Base-by-base conservation (phyloP, 768 basidiomycete species). In the Termitomyces sp. region DNA sequence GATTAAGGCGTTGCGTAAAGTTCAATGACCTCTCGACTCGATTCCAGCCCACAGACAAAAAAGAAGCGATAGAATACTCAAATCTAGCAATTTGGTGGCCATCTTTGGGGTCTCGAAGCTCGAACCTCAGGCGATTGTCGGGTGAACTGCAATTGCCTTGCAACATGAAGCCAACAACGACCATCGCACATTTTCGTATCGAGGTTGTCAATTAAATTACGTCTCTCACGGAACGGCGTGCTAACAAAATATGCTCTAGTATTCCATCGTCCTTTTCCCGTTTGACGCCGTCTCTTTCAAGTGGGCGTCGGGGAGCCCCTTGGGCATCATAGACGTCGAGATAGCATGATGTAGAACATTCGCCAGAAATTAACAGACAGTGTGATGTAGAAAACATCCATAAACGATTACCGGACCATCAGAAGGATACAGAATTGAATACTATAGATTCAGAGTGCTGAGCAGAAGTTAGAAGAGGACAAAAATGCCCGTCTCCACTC, bases 121-220 rank as follows among this genome's bases (percentile, higher is more conserved):
- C 58, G 52, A 40, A 57, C 53, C 46, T 50, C 32, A 53, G 64
- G 22, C 60, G 59, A 46, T 46, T 76, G 39, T 65, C 66, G 51
- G 74, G 76, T 0, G 76, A 76, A 59, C 58, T 77, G 25, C 71
- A 73, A 35, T 62, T 78, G 18, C 63, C 62, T 43, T 56, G 56
- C 27, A 70, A 71, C 39, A 54, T 71, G 42, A 74, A 70, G 56
- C 69, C 74, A 18, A 69, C 76, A 4, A 69, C 71, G 25, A 60
- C 66, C 2, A 74, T 78, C 50, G 71, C 64, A 10, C 65, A 71
- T 44, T 75, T 77, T 57, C 60, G 66, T 42, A 66, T 75, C 43
- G 67, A 73, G 70, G 76, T 76, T 40, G 63, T 55, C 27, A 33
- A 35, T 25, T 13, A 38, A 53, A 31, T n/a, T n/a, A n/a, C n/a